A percentile compares a stretch with the other conserved stretches of the same genome.
Conservation (phyloP, 2,329 filamentous ascomycete genomes). For the Sarocladiaceae sp. region DNA sequence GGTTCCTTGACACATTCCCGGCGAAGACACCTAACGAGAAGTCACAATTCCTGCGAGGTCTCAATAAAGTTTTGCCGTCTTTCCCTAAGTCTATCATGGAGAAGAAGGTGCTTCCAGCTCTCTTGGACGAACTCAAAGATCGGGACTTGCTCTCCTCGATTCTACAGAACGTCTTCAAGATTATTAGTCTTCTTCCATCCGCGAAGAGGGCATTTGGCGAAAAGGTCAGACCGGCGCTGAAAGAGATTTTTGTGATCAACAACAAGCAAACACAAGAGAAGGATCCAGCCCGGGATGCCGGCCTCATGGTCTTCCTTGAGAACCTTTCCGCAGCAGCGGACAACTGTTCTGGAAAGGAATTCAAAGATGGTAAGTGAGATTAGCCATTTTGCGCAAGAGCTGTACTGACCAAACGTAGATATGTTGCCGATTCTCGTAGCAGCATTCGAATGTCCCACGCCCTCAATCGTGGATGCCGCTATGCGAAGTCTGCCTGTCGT, state of each 20-base stretch:
- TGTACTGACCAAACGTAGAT: conserved; percentile 44
- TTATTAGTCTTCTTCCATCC: conserved; percentile 72
- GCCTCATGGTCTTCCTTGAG: conserved; percentile 86
- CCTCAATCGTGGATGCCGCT: conserved; percentile 82
- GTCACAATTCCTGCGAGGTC: conserved; percentile 81
- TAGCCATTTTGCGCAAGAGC: no score
- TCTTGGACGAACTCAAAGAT: conserved; percentile 93
- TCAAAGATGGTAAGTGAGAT: conserved; percentile 81
- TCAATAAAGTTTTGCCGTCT: conserved; percentile 81
- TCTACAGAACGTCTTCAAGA: conserved; percentile 88
- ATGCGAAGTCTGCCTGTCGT: conserved; percentile 73
- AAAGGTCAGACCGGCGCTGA: conserved; percentile 77
- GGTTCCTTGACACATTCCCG: conserved; percentile 86
- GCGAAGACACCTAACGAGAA: conserved; percentile 92
- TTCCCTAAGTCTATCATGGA: conserved; percentile 93
- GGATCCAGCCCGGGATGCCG: conserved; percentile 80
- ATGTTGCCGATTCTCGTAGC: conserved; percentile 81
- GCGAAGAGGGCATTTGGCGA: conserved; percentile 78
- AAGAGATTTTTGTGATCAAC: conserved; percentile 72
- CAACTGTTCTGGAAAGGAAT: conserved; percentile 86
- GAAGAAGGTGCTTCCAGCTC: conserved; percentile 84
- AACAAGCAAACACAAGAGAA: conserved; percentile 64
- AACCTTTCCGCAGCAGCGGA: conserved; percentile 71
- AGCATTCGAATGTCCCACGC: conserved; percentile 83
- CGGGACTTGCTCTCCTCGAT: conserved; percentile 80